Conservation (phyloP, 1,139 yeast genomes). For the Pichia sp. region DNA sequence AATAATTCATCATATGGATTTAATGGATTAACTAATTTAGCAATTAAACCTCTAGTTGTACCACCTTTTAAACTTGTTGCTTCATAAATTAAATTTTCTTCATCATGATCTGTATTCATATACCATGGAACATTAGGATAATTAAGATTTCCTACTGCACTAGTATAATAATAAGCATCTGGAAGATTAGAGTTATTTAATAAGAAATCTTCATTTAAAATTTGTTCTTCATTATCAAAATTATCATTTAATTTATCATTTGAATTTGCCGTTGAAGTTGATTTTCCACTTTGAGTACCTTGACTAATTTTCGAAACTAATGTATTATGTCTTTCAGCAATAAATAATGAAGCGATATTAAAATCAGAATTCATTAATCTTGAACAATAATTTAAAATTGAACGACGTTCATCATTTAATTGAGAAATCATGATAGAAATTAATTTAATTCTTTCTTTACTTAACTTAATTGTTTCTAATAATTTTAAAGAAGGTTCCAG, state of each 20-base stretch:
- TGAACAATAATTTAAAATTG: conserved; percentile 64
- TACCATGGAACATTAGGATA: conserved; percentile 76
- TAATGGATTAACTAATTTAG: conserved; percentile 79
- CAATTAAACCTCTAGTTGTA: conserved; percentile 70
- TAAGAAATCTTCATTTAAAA: not conserved
- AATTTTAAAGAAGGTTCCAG: conserved; percentile 45
- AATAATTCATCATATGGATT: conserved; percentile 55
- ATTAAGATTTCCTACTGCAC: conserved; percentile 25
- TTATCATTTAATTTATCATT: not conserved
- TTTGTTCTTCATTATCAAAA: not conserved
- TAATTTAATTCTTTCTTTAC: conserved; percentile 40
- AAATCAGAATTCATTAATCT: conserved; percentile 72
- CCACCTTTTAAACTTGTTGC: conserved; percentile 84
- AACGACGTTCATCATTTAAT: conserved; percentile 64
- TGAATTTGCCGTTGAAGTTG: conserved; percentile 1
- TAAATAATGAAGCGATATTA: conserved; percentile 49
- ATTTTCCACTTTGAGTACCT: conserved; percentile 17
- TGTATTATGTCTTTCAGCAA: conserved; percentile 58
- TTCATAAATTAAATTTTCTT: conserved; percentile 66
- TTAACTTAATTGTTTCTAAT: conserved; percentile 40
- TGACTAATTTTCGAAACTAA: conserved; percentile 29
- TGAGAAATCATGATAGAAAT: conserved; percentile 45
- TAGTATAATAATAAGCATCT: conserved; percentile 11
- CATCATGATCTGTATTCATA: conserved; percentile 65
- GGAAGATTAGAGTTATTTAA: not conserved